Evolutionary conservation across 192 early-diverging fungal genomes (phyloP), one percentile per base, ranked within the genome.

Genomic region (Entophlyctis helioformis): DNA sequence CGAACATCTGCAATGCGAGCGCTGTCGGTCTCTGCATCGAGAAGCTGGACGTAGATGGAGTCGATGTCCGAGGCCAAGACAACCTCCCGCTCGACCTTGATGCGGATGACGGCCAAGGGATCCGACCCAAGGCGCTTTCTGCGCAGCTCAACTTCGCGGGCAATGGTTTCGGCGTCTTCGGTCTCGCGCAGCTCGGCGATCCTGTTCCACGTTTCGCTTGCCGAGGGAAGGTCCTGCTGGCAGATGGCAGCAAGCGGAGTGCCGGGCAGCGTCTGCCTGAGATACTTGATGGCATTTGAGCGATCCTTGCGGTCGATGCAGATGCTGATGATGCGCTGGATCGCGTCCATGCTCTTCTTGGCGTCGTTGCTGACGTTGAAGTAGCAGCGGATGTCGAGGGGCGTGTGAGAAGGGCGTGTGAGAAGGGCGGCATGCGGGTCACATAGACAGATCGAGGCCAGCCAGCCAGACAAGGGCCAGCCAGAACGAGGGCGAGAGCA

Each of bases 71-170:
- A 65, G 12, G 39, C 39, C 8, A 49, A 22, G 7, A 71, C 25
- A 18, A 89, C 66, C 38, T 95, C 88, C 0, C 51, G 56, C 41
- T 76, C 69, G 0, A 90, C 84, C 27, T 76, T 65, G 0, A 56
- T 49, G 18, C 69, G 61, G 20, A 91, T 65, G 19, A 64, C 66
- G 12, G 60, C 55, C 1, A 72, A 51, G 1, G 85, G 68, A 5
- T 78, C 82, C 0, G 85, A n/a, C n/a, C 72, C 74, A 13, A 91
- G 54, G 27, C 87, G 54, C 10, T 74, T 71, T 6, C 78, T 74
- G 21, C 88, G 74, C 23, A 72, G 55, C 32, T 67, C 68, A 12
- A 88, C 56, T 39, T 86, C 81, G 5, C 55, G 60, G 13, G 73
- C 71, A 9, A 82, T 60, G 2, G 63, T 69, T n/a, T 51, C 59